Evolutionary conservation across 148 eudicot genomes (phyloP), one percentile per base, ranked within the genome.

Genomic region (Chenopodium suecicum): DNA sequence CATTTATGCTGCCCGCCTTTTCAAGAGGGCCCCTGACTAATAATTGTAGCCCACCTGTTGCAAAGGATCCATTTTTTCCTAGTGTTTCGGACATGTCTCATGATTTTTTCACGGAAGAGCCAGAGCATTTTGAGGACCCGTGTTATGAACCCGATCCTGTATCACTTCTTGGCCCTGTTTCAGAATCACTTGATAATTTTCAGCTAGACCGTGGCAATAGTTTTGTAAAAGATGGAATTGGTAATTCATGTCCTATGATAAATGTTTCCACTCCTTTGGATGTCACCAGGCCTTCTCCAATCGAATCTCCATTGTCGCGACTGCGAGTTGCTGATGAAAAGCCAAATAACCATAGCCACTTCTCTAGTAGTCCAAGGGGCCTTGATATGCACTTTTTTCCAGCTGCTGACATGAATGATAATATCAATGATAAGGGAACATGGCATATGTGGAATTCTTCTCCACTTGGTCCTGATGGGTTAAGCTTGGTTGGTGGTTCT

Each of bases 71-170:
- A 34, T 82, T 86, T 72, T 88, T 92, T 85, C 91, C 88, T 79
- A 87, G 84, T 69, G 81, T 82, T 79, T 87, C 87, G 63, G 91
- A 90, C 71, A 68, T 72, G 70, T 84, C 88, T 76, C 85, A 80
- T 83, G 92, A 93, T 75, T 71, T 85, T 79, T 88, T 94, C 77
- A 90, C 92, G 4, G 98, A 96, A 84, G 99, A 92, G 78, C 89
- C 90, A 5, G 99, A 96, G 82, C 89, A 90, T 79, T 96, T 96
- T 87, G 99, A 94, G 94, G 99, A 96, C 80, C 98, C 99, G 20
- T 92, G 97, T 83, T 96, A 96, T 89, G 91, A 89, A 86, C 99
- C 98, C 27, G 95, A 96, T 81, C 98, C 99, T 19, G 91, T 89
- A 29, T 88, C 98, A 65, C 90, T 96, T 85, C 97, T 96, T 76